These are phyloP conservation scores for Pyrenophora tritici-repentis DNA, from an alignment of 2,329 filamentous ascomycete genomes.

Conservation along the genomic window DNA sequence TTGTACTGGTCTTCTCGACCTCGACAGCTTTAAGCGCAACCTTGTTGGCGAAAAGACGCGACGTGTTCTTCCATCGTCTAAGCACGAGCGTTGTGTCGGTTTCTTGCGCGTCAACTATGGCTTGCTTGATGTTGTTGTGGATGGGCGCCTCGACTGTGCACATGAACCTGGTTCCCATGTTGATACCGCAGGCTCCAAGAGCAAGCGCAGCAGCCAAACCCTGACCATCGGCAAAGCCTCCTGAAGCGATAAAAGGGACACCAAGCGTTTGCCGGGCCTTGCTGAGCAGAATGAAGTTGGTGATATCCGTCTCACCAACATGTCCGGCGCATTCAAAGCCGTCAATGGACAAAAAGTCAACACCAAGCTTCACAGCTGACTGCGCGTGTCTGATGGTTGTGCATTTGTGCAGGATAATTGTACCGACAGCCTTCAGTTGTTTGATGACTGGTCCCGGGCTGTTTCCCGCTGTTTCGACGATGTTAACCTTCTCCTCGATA, in stretches of 20 bases:
- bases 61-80: constrained; percentile 91
- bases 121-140: constrained; percentile 89
- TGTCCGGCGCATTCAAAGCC: constrained; percentile 96
- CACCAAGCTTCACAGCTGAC: constrained; percentile 89
- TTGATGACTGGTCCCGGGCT: constrained; percentile 87
- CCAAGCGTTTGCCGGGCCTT: constrained; percentile 81
- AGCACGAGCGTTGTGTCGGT: constrained; percentile 89
- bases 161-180: constrained; percentile 99
- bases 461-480: constrained; percentile 94
- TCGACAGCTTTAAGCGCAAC: constrained; percentile 78
- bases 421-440: constrained; percentile 79
- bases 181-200: constrained; percentile 90
- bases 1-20: constrained; percentile 80
- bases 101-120: constrained; percentile 86
- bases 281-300: constrained; percentile 86
- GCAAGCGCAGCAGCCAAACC: constrained; percentile 89
- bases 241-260: constrained; percentile 92
- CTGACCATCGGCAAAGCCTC: constrained; percentile 92
- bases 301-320: constrained; percentile 85
- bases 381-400: constrained; percentile 93
- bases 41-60: constrained; percentile 86
- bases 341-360: constrained; percentile 96
- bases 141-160: constrained; percentile 92
- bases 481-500: constrained; percentile 87
- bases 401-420: constrained; percentile 92